Conservation (phyloP, 345 rosid genomes). For the Eucalyptus decipiens region DNA sequence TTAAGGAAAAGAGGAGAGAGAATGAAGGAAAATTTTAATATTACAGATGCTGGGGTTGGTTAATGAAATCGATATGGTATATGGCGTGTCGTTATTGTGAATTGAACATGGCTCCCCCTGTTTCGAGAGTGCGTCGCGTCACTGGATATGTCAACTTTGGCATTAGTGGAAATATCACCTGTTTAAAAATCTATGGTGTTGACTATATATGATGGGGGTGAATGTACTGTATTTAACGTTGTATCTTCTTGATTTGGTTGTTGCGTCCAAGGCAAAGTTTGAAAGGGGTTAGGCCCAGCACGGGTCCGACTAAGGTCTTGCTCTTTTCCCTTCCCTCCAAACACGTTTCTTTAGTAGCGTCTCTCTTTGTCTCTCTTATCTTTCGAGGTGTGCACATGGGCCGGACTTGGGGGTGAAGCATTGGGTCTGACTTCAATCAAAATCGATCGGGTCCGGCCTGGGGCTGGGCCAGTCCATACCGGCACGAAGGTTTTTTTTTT, state of each 20-base stretch:
- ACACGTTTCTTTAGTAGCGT: background rate
- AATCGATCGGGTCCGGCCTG: background rate
- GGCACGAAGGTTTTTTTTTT: too few relatives aligned
- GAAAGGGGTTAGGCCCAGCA: background rate
- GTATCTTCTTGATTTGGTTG: background rate
- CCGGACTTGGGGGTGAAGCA: background rate
- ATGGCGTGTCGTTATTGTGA: background rate
- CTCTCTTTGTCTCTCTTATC: background rate
- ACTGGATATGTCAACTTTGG: background rate
- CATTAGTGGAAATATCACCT: background rate
- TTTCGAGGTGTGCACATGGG: background rate
- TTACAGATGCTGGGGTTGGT: background rate
- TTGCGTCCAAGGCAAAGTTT: background rate
- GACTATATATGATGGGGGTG: too few relatives aligned
- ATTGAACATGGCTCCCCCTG: background rate
- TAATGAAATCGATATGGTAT: background rate
- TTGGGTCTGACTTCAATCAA: background rate
- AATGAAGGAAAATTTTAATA: background rate
- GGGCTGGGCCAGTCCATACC: background rate
- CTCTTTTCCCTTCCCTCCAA: background rate
- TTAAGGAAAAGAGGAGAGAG: background rate
- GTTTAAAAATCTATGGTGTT: too few relatives aligned
- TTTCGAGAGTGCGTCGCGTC: background rate
- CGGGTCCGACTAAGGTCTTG: background rate
- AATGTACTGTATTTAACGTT: background rate